Conservation (phyloP, 73 alveolate genomes). For the Tetrahymena thermophila region DNA sequence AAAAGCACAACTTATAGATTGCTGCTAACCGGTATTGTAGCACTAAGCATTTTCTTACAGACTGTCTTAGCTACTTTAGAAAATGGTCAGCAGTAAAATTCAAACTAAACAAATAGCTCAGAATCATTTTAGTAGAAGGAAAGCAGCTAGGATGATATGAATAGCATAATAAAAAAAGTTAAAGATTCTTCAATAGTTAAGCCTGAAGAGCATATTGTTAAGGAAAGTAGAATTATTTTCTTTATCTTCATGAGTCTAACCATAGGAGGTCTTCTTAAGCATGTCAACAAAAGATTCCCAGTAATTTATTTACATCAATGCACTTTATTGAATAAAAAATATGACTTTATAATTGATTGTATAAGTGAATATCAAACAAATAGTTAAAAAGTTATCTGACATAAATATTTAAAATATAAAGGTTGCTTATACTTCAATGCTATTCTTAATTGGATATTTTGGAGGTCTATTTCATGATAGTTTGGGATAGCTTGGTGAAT, state of each 20-base stretch:
- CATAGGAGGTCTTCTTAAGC: conserved; percentile 4
- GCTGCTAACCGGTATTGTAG: not conserved
- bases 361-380: too few species aligned
- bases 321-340: not conserved
- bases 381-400: not conserved
- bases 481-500: not conserved
- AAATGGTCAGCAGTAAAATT: not conserved
- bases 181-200: not conserved
- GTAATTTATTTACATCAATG: not conserved
- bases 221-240: not conserved
- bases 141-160: not conserved
- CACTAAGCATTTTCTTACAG: not conserved
- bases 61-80: not conserved
- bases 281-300: not conserved
- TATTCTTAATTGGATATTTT: conserved; percentile 18
- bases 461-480: conserved; percentile 5
- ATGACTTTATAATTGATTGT: too few species aligned
- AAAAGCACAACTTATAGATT: not conserved
- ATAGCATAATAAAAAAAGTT: not conserved
- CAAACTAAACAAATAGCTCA: not conserved
- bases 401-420: not conserved
- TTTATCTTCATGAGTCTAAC: not conserved
- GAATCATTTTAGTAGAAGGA: not conserved
- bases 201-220: not conserved
- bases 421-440: conserved; percentile 29